These are phyloP conservation scores for Sarocladium oryzae DNA, from an alignment of 2,329 filamentous ascomycete genomes.

Conservation along the genomic window DNA sequence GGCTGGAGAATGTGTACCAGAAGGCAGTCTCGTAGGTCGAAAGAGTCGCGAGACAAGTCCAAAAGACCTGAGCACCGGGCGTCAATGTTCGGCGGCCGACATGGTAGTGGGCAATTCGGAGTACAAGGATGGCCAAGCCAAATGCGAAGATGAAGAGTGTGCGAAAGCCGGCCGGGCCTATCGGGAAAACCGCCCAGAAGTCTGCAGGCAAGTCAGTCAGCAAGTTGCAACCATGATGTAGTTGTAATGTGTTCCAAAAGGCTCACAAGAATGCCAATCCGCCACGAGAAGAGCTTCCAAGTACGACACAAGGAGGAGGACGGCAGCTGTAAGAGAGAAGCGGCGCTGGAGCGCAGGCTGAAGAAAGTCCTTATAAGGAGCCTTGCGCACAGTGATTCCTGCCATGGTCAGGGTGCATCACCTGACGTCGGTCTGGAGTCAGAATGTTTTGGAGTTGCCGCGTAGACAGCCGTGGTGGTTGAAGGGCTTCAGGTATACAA, in stretches of 20 bases:
- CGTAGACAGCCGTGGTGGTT: neutral
- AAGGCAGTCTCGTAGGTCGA: slow-evolving; percentile 62
- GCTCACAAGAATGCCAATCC: slow-evolving; percentile 62
- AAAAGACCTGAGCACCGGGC: slow-evolving; percentile 60
- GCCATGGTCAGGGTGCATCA: slow-evolving; percentile 46
- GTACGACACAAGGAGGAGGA: slow-evolving; percentile 68
- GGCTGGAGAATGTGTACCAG: slow-evolving; percentile 73
- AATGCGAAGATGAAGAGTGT: slow-evolving; percentile 69
- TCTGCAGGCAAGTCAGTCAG: slow-evolving; percentile 37
- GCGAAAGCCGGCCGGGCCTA: slow-evolving; percentile 69
- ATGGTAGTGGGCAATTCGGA: slow-evolving; percentile 80
- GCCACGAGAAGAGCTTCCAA: slow-evolving; percentile 63
- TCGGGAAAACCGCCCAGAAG: slow-evolving; percentile 80
- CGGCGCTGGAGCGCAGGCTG: slow-evolving; percentile 82
- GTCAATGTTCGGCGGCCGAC: slow-evolving; percentile 64
- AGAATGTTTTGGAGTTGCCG: neutral
- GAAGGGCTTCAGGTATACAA: neutral
- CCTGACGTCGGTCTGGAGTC: slow-evolving; percentile 18
- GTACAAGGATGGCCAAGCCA: slow-evolving; percentile 70
- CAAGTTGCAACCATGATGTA: neutral
- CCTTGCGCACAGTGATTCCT: slow-evolving; percentile 46
- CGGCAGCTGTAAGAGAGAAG: slow-evolving; percentile 70
- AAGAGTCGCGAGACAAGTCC: slow-evolving; percentile 48
- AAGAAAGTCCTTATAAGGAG: slow-evolving; percentile 79
- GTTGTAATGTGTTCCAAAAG: neutral